Evolutionary conservation across 208 protist genomes (phyloP).

Genomic region (Entamoeba invadens): DNA sequence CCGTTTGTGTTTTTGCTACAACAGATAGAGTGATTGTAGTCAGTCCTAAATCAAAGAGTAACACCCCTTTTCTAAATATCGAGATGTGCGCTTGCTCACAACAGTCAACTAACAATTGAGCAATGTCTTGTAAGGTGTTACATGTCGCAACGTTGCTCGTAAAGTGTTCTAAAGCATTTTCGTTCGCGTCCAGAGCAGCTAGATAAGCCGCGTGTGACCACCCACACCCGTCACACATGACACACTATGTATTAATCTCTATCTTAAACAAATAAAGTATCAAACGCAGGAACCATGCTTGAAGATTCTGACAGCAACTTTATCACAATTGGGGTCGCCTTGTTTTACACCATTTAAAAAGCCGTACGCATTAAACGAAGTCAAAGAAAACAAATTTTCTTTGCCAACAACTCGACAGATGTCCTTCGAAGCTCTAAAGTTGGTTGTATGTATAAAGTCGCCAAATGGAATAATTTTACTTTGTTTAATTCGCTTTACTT

Average conservation of each 20-base stretch:
- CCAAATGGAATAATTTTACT: neutral
- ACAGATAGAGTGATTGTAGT: neutral
- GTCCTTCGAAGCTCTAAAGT: neutral
- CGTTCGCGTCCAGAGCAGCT: neutral
- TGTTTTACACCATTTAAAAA: neutral
- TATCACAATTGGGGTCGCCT: neutral
- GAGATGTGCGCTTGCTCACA: neutral
- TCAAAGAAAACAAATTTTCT: neutral
- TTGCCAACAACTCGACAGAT: neutral
- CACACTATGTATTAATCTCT: too few relatives aligned
- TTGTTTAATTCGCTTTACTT: neutral
- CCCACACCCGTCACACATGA: neutral
- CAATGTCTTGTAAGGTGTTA: neutral
- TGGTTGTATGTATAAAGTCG: neutral
- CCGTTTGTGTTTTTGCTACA: neutral
- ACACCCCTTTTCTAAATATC: too few relatives aligned
- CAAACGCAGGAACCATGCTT: neutral
- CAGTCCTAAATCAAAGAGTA: neutral
- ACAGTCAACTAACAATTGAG: neutral
- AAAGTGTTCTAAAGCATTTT: neutral
- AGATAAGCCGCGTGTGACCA: neutral
- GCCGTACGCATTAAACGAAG: neutral
- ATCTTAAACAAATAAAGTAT: too few relatives aligned
- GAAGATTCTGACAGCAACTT: neutral
- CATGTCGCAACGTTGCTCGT: neutral